These are phyloP conservation scores for Centaurea solstitialis DNA, from an alignment of 129 eudicot genomes.

Conservation along the genomic window DNA sequence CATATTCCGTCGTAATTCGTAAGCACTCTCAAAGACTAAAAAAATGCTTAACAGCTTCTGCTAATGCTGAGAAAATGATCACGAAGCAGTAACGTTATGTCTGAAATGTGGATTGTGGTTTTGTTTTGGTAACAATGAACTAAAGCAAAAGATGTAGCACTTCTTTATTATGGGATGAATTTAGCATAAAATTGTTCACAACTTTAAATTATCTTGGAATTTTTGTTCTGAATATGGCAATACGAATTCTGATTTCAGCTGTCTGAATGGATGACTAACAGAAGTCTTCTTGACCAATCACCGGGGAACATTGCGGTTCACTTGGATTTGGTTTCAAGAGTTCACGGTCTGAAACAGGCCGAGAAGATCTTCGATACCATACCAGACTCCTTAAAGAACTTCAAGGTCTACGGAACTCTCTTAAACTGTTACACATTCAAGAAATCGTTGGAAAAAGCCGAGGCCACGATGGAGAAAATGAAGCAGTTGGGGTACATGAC, in stretches of 20 bases:
- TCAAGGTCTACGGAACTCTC: conserved; percentile 47
- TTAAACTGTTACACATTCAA: conserved; percentile 39
- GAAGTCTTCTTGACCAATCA: conserved; percentile 21
- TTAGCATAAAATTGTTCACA: not conserved
- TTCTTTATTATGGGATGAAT: not conserved
- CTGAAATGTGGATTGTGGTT: not conserved
- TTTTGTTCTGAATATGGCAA: not conserved
- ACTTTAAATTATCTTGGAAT: not conserved
- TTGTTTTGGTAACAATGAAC: not conserved
- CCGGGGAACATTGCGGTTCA: conserved; percentile 42
- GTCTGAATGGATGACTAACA: conserved; percentile 39
- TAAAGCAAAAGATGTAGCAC: not conserved
- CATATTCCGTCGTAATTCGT: no score
- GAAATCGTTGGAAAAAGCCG: conserved; percentile 44
- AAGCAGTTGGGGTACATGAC: conserved; percentile 38
- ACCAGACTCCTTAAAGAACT: conserved; percentile 24
- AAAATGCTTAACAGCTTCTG: not conserved
- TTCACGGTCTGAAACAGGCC: conserved; percentile 41
- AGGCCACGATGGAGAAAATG: conserved; percentile 46
- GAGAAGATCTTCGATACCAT: conserved; percentile 36
- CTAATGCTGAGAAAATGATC: not conserved
- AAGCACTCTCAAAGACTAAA: no score
- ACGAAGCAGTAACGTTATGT: not conserved
- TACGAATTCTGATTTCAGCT: conserved; percentile 31
- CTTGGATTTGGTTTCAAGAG: conserved; percentile 44